A percentile compares a stretch with the other conserved stretches of the same genome.
Conservation (phyloP, 2,329 filamentous ascomycete species). For the Ophiostoma himal-ulmi region DNA sequence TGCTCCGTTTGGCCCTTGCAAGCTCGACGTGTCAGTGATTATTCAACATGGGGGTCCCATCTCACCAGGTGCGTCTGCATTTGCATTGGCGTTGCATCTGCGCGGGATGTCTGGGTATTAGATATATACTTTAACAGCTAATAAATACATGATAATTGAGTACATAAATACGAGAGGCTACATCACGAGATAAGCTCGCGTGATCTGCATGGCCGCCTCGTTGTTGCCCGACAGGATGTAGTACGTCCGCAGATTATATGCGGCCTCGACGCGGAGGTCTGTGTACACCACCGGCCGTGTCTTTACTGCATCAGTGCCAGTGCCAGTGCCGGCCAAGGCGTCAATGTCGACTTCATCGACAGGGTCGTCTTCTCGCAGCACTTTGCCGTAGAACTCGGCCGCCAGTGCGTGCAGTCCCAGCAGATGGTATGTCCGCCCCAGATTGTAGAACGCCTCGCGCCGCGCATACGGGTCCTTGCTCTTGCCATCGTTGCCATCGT, state of each 20-base stretch:
- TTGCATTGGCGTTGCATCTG: background rate
- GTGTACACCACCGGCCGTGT: slow-evolving; percentile 14
- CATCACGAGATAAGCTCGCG: slow-evolving; percentile 53
- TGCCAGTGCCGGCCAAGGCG: background rate
- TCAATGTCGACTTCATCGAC: slow-evolving; percentile 18
- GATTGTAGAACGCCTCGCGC: slow-evolving; percentile 78
- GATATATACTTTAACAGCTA: background rate
- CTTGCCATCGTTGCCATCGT: background rate
- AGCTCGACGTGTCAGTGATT: background rate
- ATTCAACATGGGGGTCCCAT: background rate
- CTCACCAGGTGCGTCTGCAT: background rate
- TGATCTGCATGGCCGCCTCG: slow-evolving; percentile 53
- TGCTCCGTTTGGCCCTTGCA: too few relatives aligned
- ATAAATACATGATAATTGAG: background rate
- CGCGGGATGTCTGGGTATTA: background rate
- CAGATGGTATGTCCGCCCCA: slow-evolving; percentile 69
- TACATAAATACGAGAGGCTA: slow-evolving; percentile 26
- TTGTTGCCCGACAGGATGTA: slow-evolving; percentile 60
- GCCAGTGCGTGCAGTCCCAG: slow-evolving; percentile 69
- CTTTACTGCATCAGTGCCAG: background rate
- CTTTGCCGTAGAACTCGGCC: slow-evolving; percentile 59
- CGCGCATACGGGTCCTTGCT: slow-evolving; percentile 27
- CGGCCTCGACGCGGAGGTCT: slow-evolving; percentile 63
- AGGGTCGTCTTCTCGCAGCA: slow-evolving; percentile 37
- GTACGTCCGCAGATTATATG: slow-evolving; percentile 66